A percentile compares a stretch with the other conserved stretches of the same genome.
Conservation (phyloP, 352 stramenopile species). For the Pythium rhizo-oryzae region DNA sequence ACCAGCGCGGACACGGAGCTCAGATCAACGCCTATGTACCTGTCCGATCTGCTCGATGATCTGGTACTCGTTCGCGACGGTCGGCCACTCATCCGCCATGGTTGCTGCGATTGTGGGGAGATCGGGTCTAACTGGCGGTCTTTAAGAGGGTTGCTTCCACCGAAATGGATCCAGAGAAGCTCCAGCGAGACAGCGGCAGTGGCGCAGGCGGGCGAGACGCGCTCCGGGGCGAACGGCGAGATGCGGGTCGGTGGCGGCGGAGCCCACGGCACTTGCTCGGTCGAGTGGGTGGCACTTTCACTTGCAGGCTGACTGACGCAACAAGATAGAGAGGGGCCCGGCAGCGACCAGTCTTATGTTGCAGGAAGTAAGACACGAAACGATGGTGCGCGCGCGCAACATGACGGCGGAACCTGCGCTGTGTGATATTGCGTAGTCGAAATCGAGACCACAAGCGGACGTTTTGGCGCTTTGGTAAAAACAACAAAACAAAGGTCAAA, state of each 20-base stretch:
- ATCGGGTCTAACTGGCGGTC: background rate
- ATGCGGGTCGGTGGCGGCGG: background rate
- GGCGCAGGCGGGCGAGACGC: too few relatives aligned
- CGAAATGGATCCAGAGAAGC: background rate
- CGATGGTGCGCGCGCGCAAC: slow-evolving; percentile 19
- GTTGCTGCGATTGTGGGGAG: slow-evolving; percentile 5
- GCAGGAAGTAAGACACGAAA: slow-evolving; percentile 18
- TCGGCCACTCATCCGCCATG: slow-evolving; percentile 89
- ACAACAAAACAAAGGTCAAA: background rate
- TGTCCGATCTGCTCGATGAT: slow-evolving; percentile 91
- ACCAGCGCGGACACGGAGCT: background rate
- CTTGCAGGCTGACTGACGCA: slow-evolving; percentile 25
- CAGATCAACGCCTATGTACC: slow-evolving; percentile 31
- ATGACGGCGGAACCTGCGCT: background rate
- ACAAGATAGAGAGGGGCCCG: slow-evolving; percentile 3
- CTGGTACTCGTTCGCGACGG: slow-evolving; percentile 80
- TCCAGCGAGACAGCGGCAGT: background rate
- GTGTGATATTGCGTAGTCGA: background rate
- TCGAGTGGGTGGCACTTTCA: slow-evolving; percentile 29
- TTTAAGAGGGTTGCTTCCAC: background rate
- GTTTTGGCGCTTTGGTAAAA: background rate
- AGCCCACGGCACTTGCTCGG: slow-evolving; percentile 4
- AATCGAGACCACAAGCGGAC: background rate
- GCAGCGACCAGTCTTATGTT: slow-evolving; percentile 17
- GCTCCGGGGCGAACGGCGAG: background rate